Base-by-base conservation (phyloP, 2,329 filamentous ascomycete species). In the Paramyrothecium roridum region DNA sequence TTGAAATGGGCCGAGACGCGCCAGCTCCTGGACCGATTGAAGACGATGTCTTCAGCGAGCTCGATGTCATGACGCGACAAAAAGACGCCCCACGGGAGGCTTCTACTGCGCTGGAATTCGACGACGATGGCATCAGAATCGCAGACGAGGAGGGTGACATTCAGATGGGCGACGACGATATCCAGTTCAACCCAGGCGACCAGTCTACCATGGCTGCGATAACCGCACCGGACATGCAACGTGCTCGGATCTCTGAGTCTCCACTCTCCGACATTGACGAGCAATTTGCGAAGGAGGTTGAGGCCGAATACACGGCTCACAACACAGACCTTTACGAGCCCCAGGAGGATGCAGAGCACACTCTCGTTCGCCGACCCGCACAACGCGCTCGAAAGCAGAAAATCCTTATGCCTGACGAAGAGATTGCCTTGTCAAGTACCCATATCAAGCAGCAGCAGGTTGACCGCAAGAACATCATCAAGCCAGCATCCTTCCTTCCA, bases 1-100 rank as follows among this genome's bases (percentile, higher is more conserved):
- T 97, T 56, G 95, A 99, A 86, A 81, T 91, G 63, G 95, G 93
- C 67, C 89, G 93, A 86, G 88, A 96, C 63, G 93, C 90, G 20
- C 87, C 90, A 4, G 80, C 84, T 17, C 79, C 88, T 22, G 80
- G 84, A 48, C 78, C 85, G 2, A 74, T 87, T 20, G 90, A 90
- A 60, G 87, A 90, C 43, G 86, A 90, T 61, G 83, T 93, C 53
- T 76, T 87, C 57, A 83, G 82, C 59, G 87, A 90, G 55, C 66
- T 87, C 40, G 85, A 87, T 60, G 73, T 84, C 6, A 76, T 81
- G 56, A 69, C 81, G 11, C 78, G 76, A 49, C 75, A 82, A 55
- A 87, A 88, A 63, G 81, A 80, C 30, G 76, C 80, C 54, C 74
- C 71, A 22, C 80, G 76, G 49, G 84, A 87, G 47, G 76, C 79